phyloP scores from a whole-genome alignment of 805 yeast genomes.

The Vanderwaltozyma verrucispora region DNA sequence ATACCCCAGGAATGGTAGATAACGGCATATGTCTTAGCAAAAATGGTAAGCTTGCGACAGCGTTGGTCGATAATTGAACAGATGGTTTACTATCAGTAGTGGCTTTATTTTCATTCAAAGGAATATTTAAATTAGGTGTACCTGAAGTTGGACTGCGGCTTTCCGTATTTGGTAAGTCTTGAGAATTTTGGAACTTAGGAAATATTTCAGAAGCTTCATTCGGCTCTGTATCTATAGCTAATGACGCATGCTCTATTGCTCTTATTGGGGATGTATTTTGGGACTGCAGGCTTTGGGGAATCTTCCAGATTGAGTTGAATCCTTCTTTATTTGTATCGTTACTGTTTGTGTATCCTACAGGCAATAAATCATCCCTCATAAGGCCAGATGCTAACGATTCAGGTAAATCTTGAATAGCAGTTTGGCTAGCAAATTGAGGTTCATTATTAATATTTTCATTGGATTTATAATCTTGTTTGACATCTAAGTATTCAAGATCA shows the following conservation, averaged over 20 bases:
- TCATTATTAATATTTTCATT: slow-evolving; percentile 13
- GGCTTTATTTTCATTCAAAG: not conserved
- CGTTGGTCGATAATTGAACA: slow-evolving; percentile 1
- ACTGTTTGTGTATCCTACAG: slow-evolving; percentile 2
- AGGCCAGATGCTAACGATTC: slow-evolving; percentile 11
- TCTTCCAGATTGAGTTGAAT: slow-evolving; percentile 20
- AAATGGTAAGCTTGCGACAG: slow-evolving; percentile 39
- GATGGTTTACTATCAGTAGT: not conserved
- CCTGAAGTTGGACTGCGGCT: not conserved
- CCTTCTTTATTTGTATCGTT: slow-evolving; percentile 13
- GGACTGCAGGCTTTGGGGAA: slow-evolving; percentile 12
- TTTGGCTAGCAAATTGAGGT: slow-evolving; percentile 9
- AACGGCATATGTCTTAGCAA: slow-evolving; percentile 54
- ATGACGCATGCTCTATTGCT: slow-evolving; percentile 5
- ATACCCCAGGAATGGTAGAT: slow-evolving; percentile 47
- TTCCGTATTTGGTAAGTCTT: not conserved
- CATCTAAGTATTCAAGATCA: slow-evolving; percentile 15
- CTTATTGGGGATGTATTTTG: slow-evolving; percentile 16
- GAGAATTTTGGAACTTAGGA: not conserved
- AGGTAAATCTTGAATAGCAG: slow-evolving; percentile 7
- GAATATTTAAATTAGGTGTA: not conserved
- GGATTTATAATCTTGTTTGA: slow-evolving; percentile 11
- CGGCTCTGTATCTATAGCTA: not conserved
- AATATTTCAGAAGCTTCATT: not conserved
- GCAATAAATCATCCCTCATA: slow-evolving; percentile 6